These are phyloP conservation scores for Fraxinus platypoda DNA, from an alignment of 305 asterid species.

Conservation along the genomic window DNA sequence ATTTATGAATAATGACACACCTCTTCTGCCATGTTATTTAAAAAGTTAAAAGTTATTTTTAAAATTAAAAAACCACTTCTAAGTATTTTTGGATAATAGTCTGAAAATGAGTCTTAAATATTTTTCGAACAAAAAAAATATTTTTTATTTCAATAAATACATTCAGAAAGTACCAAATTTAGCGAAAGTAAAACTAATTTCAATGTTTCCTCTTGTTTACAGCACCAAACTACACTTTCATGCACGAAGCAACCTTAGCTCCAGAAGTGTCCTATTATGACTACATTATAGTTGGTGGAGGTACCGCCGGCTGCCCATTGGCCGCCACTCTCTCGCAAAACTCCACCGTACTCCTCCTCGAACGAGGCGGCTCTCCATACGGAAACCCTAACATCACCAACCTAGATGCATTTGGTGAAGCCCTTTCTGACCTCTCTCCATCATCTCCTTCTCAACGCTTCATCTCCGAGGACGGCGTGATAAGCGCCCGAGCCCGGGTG, in stretches of 20 bases:
- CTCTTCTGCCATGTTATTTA: not conserved
- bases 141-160: not conserved
- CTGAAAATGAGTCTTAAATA: not conserved
- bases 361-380: constrained; percentile 81
- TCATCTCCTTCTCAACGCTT: constrained; percentile 89
- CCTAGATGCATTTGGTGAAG: constrained; percentile 50
- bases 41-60: not conserved
- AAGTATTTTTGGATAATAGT: not conserved
- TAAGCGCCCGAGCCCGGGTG: constrained; percentile 78
- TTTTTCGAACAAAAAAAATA: not conserved
- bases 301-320: constrained; percentile 91
- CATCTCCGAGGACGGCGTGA: constrained; percentile 88
- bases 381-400: constrained; percentile 70
- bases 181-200: not conserved
- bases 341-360: constrained; percentile 70
- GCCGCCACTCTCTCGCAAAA: constrained; percentile 88
- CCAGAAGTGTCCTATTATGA: constrained; percentile 62
- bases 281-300: constrained; percentile 88
- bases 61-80: not conserved
- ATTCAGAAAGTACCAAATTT: not conserved
- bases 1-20: not conserved
- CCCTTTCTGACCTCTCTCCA: constrained; percentile 64
- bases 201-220: not conserved
- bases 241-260: constrained; percentile 68
- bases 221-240: constrained; percentile 61